Conservation (phyloP, 1,284 basidiomycete species). For the Vanrija sp. region DNA sequence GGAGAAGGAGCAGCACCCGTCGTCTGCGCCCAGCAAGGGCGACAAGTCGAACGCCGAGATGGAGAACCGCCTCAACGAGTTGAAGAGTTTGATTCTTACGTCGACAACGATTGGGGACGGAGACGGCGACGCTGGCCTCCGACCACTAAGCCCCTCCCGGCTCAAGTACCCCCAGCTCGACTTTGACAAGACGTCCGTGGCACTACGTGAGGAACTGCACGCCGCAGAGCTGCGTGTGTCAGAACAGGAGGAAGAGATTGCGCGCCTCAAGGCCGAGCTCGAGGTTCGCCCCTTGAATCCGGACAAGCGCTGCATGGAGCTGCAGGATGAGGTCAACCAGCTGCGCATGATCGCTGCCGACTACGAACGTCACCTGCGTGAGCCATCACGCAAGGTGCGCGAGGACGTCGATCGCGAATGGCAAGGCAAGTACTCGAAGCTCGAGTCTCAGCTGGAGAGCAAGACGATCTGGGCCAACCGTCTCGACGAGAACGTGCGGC, state of each 20-base stretch:
- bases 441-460: slow-evolving; percentile 57
- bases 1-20: slow-evolving; percentile 51
- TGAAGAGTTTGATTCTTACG: slow-evolving; percentile 81
- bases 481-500: slow-evolving; percentile 41
- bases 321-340: slow-evolving; percentile 42
- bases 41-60: slow-evolving; percentile 62
- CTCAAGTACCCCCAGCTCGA: slow-evolving; percentile 55
- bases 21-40: slow-evolving; percentile 57
- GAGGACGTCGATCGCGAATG: slow-evolving; percentile 81
- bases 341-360: slow-evolving; percentile 45
- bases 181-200: slow-evolving; percentile 77
- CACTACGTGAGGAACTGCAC: slow-evolving; percentile 76
- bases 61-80: slow-evolving; percentile 72
- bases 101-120: slow-evolving; percentile 60
- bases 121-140: slow-evolving; percentile 43
- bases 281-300: slow-evolving; percentile 40
- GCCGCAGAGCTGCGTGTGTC: slow-evolving; percentile 68
- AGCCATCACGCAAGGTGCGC: slow-evolving; percentile 64
- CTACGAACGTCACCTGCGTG: slow-evolving; percentile 56
- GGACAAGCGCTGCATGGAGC: slow-evolving; percentile 39
- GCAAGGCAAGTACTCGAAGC: slow-evolving; percentile 59
- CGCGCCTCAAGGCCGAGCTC: slow-evolving; percentile 50
- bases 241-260: slow-evolving; percentile 70
- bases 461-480: slow-evolving; percentile 45
- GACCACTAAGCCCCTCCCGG: slow-evolving; percentile 73